Evolutionary conservation across 768 basidiomycete species (phyloP).

Genomic region (Leccinum aurantiacum): DNA sequence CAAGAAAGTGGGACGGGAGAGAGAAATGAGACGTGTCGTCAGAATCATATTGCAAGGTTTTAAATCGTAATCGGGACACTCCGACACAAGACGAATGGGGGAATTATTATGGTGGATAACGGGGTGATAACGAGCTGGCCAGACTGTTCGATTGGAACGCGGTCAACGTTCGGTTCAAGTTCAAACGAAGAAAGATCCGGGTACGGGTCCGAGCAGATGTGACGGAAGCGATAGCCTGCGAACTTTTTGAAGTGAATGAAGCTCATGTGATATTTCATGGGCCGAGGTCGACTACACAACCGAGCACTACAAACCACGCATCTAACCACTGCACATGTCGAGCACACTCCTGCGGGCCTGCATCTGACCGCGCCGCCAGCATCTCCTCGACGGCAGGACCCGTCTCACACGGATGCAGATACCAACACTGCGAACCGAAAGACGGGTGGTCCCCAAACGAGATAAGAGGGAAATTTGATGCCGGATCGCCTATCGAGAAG

Average conservation of each 20-base stretch:
- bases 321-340: conserved; percentile 50
- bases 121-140: neutral
- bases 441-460: conserved; percentile 88
- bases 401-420: conserved; percentile 85
- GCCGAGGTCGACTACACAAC: conserved; percentile 58
- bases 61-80: conserved; percentile 24
- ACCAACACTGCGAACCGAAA: conserved; percentile 75
- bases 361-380: conserved; percentile 42
- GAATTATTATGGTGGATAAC: neutral
- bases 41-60: conserved; percentile 39
- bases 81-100: conserved; percentile 16
- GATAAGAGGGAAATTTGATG: conserved; percentile 67
- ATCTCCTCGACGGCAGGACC: conserved; percentile 66
- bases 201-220: neutral
- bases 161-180: neutral
- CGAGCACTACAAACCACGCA: conserved; percentile 76
- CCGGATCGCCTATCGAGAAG: conserved; percentile 53
- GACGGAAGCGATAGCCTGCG: conserved; percentile 2
- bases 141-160: neutral
- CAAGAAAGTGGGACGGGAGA: conserved; percentile 40
- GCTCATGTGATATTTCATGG: conserved; percentile 5
- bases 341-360: conserved; percentile 15
- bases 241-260: neutral
- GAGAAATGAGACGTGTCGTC: conserved; percentile 39
- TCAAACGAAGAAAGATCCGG: conserved; percentile 7